Evolutionary conservation across 1,139 yeast genomes (phyloP), one percentile per base, ranked within the genome.

Genomic region (Yamadazyma atmosphaerica): DNA sequence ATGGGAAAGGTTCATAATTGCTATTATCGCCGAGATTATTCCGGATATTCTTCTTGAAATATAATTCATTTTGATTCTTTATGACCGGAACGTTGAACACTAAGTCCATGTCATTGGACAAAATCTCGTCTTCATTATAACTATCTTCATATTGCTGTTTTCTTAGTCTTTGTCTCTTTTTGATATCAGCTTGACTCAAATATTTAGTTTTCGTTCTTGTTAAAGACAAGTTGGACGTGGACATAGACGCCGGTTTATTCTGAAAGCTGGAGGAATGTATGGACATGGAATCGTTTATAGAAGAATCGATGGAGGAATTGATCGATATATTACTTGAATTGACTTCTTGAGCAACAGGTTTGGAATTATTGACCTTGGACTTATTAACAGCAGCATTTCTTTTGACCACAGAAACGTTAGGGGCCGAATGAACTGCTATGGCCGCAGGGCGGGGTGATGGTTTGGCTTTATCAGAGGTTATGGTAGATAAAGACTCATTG

Each of bases 1-100:
- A 54, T 2, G 74, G 72, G 42, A 62, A 60, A 2, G 74, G 72
- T 15, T 58, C 57, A 37, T 64, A 59, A 40, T 57, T 60, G 33
- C 56, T 52, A 38, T 61, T 65, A 34, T 53, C 52, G 35, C 61
- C 49, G 24, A 66, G 49, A 40, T 64, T 68, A 27, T 53, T 52
- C 26, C 63, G 57, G 28, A 46, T 33, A 35, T 38, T 49, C 28
- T 54, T 50, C 19, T 56, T 49, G 35, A 59, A 45, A 43, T 61
- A 70, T 27, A 69, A 44, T 37, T 67, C 71, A 35, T 62, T 61
- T 40, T 63, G 65, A 46, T 60, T 65, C 42, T 62, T 61, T 25
- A 72, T 64, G 10, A 72, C 63, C 1, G 77, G 77, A 12, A 72
- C 77, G 43, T 72, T 72, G 47, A 71, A 72, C 5, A 70, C 67